These are phyloP conservation scores for Cordyceps tenuipes DNA, from an alignment of 2,329 filamentous ascomycete genomes.

Conservation along the genomic window DNA sequence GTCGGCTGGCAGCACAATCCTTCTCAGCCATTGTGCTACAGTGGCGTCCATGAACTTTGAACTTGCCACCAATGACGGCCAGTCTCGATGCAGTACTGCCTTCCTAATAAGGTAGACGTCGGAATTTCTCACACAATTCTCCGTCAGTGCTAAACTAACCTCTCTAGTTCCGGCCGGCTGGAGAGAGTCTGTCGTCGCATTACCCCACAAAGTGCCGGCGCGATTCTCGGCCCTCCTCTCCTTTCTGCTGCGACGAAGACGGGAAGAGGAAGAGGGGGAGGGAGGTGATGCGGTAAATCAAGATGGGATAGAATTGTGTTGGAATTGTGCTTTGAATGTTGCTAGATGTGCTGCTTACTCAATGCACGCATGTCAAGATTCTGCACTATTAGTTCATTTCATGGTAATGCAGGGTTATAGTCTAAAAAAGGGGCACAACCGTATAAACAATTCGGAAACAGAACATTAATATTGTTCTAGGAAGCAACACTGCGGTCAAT, in stretches of 20 bases:
- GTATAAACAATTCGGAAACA: too few relatives aligned
- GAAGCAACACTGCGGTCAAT: too few relatives aligned
- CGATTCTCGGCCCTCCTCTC: slow-evolving; percentile 1
- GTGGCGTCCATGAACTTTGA: not conserved
- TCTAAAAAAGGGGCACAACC: too few relatives aligned
- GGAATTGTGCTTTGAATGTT: too few relatives aligned
- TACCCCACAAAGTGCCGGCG: slow-evolving; percentile 9
- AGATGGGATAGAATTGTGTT: too few relatives aligned
- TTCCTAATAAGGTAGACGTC: not conserved
- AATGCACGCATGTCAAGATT: too few relatives aligned
- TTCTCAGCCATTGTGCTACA: not conserved
- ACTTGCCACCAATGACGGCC: not conserved
- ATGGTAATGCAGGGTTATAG: too few relatives aligned
- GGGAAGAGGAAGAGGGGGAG: too few relatives aligned
- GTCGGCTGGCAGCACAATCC: not conserved
- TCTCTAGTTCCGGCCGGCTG: not conserved
- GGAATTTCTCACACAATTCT: not conserved
- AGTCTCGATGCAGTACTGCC: not conserved
- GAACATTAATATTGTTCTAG: too few relatives aligned
- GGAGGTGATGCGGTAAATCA: too few relatives aligned
- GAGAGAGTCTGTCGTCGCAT: not conserved
- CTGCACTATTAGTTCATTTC: too few relatives aligned
- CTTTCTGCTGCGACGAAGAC: not conserved
- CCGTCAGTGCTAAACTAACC: not conserved
- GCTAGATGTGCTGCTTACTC: too few relatives aligned